phyloP scores from a whole-genome alignment of 345 rosid species.

The Eucalyptus tenuipes region DNA sequence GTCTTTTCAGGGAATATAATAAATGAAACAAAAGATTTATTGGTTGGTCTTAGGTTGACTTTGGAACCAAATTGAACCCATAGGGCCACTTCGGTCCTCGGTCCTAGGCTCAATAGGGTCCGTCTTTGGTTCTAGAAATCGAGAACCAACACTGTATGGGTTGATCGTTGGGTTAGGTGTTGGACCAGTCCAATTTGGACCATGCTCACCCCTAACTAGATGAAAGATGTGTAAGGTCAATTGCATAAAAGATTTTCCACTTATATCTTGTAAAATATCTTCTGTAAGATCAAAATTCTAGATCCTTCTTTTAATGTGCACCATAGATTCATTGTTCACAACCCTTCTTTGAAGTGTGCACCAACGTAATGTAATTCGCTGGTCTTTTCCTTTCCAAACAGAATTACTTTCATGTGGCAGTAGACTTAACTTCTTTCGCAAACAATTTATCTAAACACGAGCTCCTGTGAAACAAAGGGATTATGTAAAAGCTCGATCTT shows the following conservation, averaged over 20 bases:
- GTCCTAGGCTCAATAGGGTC: too few species aligned
- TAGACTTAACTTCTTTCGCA: background rate
- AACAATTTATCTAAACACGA: background rate
- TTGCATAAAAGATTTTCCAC: background rate
- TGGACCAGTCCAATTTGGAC: too few species aligned
- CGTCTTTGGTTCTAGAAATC: too few species aligned
- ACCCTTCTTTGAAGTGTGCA: background rate
- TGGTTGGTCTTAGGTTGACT: too few species aligned
- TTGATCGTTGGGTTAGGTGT: too few species aligned
- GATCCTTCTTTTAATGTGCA: background rate
- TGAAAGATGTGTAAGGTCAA: background rate
- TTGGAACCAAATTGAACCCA: rapidly evolving
- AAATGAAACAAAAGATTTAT: too few species aligned
- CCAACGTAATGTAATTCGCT: background rate
- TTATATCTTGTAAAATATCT: background rate
- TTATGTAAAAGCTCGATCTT: background rate
- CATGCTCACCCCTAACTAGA: background rate
- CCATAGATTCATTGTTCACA: background rate
- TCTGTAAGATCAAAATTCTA: background rate
- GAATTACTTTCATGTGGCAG: background rate
- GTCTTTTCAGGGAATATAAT: too few species aligned
- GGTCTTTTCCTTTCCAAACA: background rate
- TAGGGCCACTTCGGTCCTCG: too few species aligned
- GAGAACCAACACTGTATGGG: too few species aligned
- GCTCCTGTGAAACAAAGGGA: background rate